These are phyloP conservation scores for Paragyromitra xinjiangensis DNA, from an alignment of 495 filamentous ascomycete species.

Conservation along the genomic window DNA sequence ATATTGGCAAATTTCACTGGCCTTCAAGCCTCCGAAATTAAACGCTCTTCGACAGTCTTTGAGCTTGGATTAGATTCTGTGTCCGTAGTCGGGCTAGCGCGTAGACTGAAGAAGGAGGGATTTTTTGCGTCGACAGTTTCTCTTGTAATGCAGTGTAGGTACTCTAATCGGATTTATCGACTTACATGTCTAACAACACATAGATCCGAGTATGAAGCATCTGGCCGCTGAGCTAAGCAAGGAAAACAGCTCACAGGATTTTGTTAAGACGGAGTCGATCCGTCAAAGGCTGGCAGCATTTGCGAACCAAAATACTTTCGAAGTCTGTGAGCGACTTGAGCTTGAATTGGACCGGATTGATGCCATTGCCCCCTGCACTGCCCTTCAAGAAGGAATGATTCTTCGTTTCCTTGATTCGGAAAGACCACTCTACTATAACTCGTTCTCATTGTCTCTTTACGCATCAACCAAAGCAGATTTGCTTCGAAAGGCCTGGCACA, in stretches of 20 bases:
- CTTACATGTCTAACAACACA: constrained; percentile 29
- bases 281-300: constrained; percentile 68
- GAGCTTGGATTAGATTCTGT: constrained; percentile 86
- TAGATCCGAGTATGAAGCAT: constrained; percentile 65
- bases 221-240: constrained; percentile 60
- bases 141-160: constrained; percentile 69
- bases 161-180: not conserved
- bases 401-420: constrained; percentile 68
- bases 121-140: constrained; percentile 68
- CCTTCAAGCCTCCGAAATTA: constrained; percentile 62
- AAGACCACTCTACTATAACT: constrained; percentile 72
- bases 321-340: constrained; percentile 62
- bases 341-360: constrained; percentile 66
- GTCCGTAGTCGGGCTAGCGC: constrained; percentile 72
- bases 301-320: constrained; percentile 64
- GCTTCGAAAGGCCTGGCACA: constrained; percentile 65
- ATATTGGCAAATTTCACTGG: constrained; percentile 65
- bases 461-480: constrained; percentile 58
- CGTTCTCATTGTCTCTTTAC: constrained; percentile 68
- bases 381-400: constrained; percentile 83
- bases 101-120: constrained; percentile 59
- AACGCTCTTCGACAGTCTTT: constrained; percentile 71
- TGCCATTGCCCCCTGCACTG: constrained; percentile 76
- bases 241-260: constrained; percentile 53
- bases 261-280: constrained; percentile 55